Conservation (phyloP, 2,329 filamentous ascomycete species). For the Aspergillus cejpii region DNA sequence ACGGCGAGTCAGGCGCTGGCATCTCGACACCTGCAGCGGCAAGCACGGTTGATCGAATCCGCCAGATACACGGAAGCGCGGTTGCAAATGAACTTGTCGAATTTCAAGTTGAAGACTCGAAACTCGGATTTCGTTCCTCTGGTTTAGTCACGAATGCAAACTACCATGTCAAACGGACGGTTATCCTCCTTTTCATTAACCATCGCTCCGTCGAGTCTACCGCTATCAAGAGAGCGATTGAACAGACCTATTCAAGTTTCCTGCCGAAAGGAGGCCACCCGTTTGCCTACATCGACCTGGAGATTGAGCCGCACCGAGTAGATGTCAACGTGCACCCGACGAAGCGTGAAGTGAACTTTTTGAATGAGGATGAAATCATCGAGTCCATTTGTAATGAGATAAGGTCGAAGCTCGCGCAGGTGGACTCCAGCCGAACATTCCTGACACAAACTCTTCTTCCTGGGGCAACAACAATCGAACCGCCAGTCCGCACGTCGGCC, state of each 20-base stretch:
- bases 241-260: conserved; percentile 81
- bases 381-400: conserved; percentile 77
- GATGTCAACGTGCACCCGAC: conserved; percentile 98
- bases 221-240: conserved; percentile 78
- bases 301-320: conserved; percentile 85
- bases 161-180: conserved; percentile 85
- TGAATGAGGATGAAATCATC: conserved; percentile 95
- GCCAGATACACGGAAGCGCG: conserved; percentile 75
- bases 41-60: conserved; percentile 71
- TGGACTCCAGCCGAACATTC: conserved; percentile 91
- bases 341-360: conserved; percentile 91
- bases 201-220: conserved; percentile 88
- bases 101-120: conserved; percentile 63
- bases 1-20: conserved; percentile 76
- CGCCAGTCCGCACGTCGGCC: conserved; percentile 17
- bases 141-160: conserved; percentile 89
- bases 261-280: conserved; percentile 91
- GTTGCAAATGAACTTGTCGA: conserved; percentile 85
- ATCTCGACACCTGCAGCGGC: conserved; percentile 71
- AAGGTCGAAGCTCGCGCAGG: conserved; percentile 67
- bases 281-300: conserved; percentile 84
- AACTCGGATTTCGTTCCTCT: conserved; percentile 75
- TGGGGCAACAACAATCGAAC: conserved; percentile 49
- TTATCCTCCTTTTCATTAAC: conserved; percentile 88
- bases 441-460: conserved; percentile 86